Percentiles rank a stretch among this genome's conserved stretches.
Conservation (phyloP, 768 basidiomycete genomes). For the Xerocomellus dryophilus region DNA sequence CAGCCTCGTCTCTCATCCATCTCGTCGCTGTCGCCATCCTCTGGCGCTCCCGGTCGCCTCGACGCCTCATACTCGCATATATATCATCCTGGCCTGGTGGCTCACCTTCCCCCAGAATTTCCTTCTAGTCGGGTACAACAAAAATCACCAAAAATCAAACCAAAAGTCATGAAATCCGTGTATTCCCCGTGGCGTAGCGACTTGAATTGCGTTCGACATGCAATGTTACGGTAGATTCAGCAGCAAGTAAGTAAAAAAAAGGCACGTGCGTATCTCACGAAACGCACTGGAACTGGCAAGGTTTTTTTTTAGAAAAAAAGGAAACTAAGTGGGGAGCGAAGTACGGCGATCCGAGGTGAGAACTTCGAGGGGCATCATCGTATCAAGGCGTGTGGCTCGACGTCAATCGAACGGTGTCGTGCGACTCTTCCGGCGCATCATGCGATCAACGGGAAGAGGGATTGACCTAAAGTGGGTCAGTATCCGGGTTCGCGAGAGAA, state of each 20-base stretch:
- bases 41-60: too few relatives aligned
- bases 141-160: not conserved
- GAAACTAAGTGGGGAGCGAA: too few relatives aligned
- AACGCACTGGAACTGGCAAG: not conserved
- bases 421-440: conserved; percentile 12
- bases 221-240: too few relatives aligned
- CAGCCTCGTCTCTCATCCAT: too few relatives aligned
- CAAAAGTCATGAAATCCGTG: not conserved
- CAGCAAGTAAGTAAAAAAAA: not conserved
- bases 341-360: too few relatives aligned
- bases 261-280: not conserved
- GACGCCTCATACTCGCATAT: too few relatives aligned
- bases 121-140: not conserved
- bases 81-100: too few relatives aligned
- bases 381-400: not conserved
- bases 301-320: too few relatives aligned
- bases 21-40: too few relatives aligned
- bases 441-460: not conserved
- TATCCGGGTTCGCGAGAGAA: not conserved
- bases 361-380: too few relatives aligned
- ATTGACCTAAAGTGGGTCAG: conserved; percentile 5
- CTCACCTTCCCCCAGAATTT: too few relatives aligned
- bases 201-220: too few relatives aligned
- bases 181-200: not conserved
- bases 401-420: conserved; percentile 7